Base-by-base conservation (phyloP, 192 early-diverging fungal species). In the Helicostylum pulchrum region DNA sequence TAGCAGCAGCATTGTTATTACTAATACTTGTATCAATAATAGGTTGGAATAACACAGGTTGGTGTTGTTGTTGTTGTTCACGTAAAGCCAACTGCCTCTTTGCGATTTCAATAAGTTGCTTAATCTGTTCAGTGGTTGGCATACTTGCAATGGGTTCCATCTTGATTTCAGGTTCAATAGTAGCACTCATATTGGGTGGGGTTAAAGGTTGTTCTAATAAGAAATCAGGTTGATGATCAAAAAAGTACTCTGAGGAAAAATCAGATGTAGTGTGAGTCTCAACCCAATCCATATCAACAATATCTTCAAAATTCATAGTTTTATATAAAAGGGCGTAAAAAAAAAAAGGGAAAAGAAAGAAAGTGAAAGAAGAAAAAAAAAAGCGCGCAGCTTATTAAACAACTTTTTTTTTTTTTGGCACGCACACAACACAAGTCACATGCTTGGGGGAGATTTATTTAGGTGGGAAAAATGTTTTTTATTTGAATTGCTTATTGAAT, bases 401-500 rank as follows among this genome's bases (percentile, higher is more conserved):
- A 34, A 48, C 0, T 48, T 11, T 47, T 15, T n/a, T 47, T 36
- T 47, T n/a, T n/a, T 47, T 45, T 15, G 4, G 4, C 44, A 45
- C 44, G 10, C 44, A 57, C n/a, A 43, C n/a, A 30, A 57, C 11
- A 36, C 32, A 3, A 57, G 55, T 57, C 55, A 57, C 55, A 57
- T 57, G 55, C 15, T 39, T 21, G 26, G 21, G 26, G 34, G 34
- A 36, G 30, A 39, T 58, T 58, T 39, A 43, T 58, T 21, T 44
- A 26, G 53, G 53, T 19, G 53, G 2, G 53, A 12, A 3, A 58
- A 59, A 45, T 14, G 12, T 3, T 10, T 58, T 3, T 20, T 75
- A 58, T 64, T 68, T 75, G 64, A 51, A 88, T 54, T 85, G 78
- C 75, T 89, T 88, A 74, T 90, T 89, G 68, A 90, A 82, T 72